Conservation (phyloP, 1,139 yeast genomes). For the Sugiyamaella castrensis region DNA sequence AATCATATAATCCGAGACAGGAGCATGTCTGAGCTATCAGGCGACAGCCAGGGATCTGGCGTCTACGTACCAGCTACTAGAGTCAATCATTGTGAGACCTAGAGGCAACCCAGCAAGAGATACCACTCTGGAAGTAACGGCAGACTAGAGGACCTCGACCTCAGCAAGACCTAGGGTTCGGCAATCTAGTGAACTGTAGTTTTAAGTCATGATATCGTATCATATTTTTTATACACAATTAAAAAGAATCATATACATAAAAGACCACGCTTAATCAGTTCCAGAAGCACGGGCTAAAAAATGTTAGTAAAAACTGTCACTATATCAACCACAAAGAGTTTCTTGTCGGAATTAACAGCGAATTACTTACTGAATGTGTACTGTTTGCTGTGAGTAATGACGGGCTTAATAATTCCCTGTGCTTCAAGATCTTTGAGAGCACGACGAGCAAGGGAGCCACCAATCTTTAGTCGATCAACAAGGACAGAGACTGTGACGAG, state of each 20-base stretch:
- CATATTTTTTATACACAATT: constrained; percentile 8
- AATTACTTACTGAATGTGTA: constrained; percentile 60
- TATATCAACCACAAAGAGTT: background rate
- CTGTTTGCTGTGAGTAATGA: constrained; percentile 95
- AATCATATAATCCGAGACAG: no score
- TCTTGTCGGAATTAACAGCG: background rate
- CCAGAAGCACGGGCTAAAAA: constrained; percentile 22
- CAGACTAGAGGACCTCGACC: no score
- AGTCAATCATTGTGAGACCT: no score
- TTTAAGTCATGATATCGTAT: constrained; percentile 2
- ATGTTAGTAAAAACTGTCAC: constrained; percentile 1
- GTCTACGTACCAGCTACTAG: no score
- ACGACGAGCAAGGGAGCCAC: constrained; percentile 98
- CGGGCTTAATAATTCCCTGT: constrained; percentile 93
- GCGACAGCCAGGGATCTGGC: no score
- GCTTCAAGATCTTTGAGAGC: constrained; percentile 95
- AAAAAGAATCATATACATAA: constrained; percentile 1
- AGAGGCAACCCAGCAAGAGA: no score
- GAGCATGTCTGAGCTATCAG: no score
- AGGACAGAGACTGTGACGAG: constrained; percentile 96
- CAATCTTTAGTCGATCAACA: constrained; percentile 98
- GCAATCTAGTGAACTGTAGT: no score
- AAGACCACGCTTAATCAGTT: constrained; percentile 16
- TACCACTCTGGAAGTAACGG: no score
- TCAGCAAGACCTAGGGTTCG: no score